Evolutionary conservation across 1,284 basidiomycete genomes (phyloP).

Genomic region (Fomitopsis betulina): DNA sequence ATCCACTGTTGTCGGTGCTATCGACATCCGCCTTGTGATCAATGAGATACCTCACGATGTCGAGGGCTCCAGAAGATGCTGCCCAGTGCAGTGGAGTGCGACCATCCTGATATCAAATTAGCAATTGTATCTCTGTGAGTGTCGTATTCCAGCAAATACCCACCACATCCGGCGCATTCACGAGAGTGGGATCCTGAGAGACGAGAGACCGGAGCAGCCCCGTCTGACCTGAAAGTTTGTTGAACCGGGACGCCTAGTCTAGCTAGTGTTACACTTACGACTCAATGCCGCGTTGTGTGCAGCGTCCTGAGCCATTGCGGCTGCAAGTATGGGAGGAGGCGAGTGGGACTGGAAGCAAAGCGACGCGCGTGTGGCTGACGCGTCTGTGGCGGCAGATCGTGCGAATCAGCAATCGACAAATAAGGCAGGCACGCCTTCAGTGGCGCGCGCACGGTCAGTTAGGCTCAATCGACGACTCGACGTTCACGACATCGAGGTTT

Average conservation of each 20-base stretch:
- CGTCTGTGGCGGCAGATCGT: not conserved
- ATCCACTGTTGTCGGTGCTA: constrained; percentile 69
- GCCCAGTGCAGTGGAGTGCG: constrained; percentile 90
- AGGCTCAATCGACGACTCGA: constrained; percentile 9
- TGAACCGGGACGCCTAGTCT: not conserved
- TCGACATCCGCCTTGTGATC: constrained; percentile 71
- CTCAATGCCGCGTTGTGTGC: constrained; percentile 67
- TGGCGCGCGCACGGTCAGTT: constrained; percentile 9
- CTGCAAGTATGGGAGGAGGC: not conserved
- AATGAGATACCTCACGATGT: constrained; percentile 71
- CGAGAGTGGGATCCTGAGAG: constrained; percentile 59
- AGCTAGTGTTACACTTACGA: constrained; percentile 31
- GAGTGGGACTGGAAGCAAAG: not conserved
- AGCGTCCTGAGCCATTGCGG: constrained; percentile 18
- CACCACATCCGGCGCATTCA: constrained; percentile 71
- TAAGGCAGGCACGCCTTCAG: not conserved
- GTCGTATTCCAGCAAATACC: constrained; percentile 13
- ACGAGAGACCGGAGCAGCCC: constrained; percentile 70
- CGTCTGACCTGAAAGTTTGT: constrained; percentile 56
- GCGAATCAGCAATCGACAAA: not conserved
- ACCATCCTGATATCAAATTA: constrained; percentile 57
- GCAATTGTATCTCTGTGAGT: not conserved
- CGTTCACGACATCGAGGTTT: constrained; percentile 1
- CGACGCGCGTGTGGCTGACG: not conserved
- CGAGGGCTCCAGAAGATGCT: constrained; percentile 68